A percentile compares a stretch with the other conserved stretches of the same genome.
Evolutionary conservation across 305 asterid species (phyloP).

Genomic region (Solanum hybrid): DNA sequence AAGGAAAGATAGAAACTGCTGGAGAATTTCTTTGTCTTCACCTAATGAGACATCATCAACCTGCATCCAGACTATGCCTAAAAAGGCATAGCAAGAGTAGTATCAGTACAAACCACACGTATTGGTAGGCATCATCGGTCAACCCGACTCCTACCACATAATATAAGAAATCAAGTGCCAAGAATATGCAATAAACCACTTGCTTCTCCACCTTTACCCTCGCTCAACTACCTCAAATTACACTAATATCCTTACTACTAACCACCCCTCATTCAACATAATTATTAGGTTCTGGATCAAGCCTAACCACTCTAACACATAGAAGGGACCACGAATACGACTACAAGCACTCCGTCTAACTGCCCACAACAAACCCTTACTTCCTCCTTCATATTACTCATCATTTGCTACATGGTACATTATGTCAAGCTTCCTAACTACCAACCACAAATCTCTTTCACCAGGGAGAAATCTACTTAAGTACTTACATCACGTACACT

Average conservation of each 20-base stretch:
- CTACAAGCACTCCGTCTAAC: background rate
- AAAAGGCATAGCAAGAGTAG: no score
- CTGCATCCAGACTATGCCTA: no score
- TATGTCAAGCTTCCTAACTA: background rate
- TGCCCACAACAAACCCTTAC: background rate
- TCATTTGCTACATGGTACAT: background rate
- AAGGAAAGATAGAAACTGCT: no score
- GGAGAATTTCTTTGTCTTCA: no score
- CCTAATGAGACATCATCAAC: no score
- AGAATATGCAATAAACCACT: background rate
- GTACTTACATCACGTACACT: no score
- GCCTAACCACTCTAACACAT: background rate
- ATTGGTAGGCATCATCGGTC: no score
- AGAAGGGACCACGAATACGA: background rate
- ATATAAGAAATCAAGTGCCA: no score
- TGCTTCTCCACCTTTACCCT: background rate
- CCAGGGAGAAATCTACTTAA: no score
- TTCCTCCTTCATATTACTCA: background rate
- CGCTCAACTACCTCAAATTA: background rate
- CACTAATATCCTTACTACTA: background rate
- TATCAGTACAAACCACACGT: no score
- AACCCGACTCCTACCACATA: no score
- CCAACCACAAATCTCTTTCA: background rate
- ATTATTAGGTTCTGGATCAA: background rate
- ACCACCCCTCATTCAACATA: background rate